Percentiles rank a stretch among this genome's conserved stretches.
These are phyloP conservation scores for Beauveria sp. DNA, from an alignment of 2,329 filamentous ascomycete species.

Conservation along the genomic window DNA sequence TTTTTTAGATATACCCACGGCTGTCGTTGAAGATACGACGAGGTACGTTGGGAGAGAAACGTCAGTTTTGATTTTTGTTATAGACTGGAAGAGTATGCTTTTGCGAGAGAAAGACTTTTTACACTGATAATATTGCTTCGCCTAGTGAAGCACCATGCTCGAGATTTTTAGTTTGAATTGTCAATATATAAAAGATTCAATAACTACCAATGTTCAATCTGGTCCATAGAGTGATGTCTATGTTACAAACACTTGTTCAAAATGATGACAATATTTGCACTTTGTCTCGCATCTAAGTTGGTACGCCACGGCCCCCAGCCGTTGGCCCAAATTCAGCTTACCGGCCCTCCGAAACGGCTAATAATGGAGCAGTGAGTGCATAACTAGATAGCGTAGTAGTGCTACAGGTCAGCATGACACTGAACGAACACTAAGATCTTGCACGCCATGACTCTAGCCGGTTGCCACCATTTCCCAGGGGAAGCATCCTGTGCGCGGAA, in stretches of 20 bases:
- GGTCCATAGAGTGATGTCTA: too few species aligned
- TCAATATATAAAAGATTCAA: background rate
- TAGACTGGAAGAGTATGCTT: slow-evolving; percentile 7
- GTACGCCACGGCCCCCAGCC: too few species aligned
- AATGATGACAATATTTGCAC: too few species aligned
- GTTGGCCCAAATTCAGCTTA: too few species aligned
- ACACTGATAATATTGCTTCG: slow-evolving; percentile 8
- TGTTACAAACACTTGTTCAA: too few species aligned
- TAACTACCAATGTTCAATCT: background rate
- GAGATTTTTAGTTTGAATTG: slow-evolving; percentile 1
- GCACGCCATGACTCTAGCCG: background rate
- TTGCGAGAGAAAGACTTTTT: background rate
- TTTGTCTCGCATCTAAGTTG: too few species aligned
- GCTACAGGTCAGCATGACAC: background rate
- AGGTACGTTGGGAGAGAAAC: slow-evolving; percentile 4
- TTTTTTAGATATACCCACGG: slow-evolving; percentile 29
- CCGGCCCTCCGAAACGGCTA: background rate
- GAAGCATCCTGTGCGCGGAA: background rate
- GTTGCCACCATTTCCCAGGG: background rate
- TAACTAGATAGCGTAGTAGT: background rate
- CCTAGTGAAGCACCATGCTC: background rate
- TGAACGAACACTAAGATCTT: background rate
- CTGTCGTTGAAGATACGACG: background rate
- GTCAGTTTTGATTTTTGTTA: slow-evolving; percentile 8
- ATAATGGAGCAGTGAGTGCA: background rate